Conservation (phyloP, 345 rosid genomes). For the Litchi chinensis region DNA sequence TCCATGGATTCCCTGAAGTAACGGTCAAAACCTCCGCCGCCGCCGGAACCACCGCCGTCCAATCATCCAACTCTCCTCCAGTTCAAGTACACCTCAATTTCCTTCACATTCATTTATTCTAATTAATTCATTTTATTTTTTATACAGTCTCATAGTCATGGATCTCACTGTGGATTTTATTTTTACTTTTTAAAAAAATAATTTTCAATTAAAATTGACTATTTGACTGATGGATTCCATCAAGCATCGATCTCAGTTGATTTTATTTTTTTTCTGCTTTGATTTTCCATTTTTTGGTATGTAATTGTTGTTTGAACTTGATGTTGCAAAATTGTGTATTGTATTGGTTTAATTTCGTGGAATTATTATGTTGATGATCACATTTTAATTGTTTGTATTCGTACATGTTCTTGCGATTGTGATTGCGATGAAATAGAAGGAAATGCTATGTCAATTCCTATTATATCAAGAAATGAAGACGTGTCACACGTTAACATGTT, state of each 20-base stretch:
- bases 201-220: neutral
- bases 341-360: neutral
- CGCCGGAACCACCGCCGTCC: neutral
- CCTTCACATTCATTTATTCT: neutral
- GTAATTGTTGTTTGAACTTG: neutral
- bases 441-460: neutral
- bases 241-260: neutral
- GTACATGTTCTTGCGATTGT: neutral
- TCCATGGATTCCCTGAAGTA: conserved; percentile 39
- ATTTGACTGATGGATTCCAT: neutral
- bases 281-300: neutral
- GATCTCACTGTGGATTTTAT: neutral
- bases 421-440: neutral
- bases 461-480: neutral
- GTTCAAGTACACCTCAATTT: conserved; percentile 38
- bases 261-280: neutral
- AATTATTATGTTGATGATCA: neutral
- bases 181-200: too few species aligned
- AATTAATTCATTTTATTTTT: neutral
- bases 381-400: neutral
- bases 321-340: neutral
- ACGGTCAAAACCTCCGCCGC: conserved; percentile 7
- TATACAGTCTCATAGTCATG: neutral
- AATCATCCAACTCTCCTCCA: conserved; percentile 32
- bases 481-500: neutral